A percentile compares a stretch with the other conserved stretches of the same genome.
Conservation (phyloP, 768 basidiomycete species). For the Omphalotus guepiniiformis region DNA sequence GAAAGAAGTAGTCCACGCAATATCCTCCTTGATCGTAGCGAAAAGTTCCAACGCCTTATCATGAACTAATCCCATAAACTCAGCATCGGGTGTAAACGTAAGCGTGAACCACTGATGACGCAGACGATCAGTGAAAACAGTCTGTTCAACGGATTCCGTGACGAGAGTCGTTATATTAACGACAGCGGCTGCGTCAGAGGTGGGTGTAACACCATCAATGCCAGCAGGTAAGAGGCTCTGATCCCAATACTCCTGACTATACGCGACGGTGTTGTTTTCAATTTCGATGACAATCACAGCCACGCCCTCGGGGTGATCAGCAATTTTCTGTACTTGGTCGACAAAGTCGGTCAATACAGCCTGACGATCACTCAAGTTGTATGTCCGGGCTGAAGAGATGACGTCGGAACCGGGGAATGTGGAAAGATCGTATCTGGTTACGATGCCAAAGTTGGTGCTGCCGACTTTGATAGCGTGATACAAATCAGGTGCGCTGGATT, state of each 20-base stretch:
- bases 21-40: no score
- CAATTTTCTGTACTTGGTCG: not conserved
- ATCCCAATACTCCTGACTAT: no score
- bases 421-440: slow-evolving; percentile 4
- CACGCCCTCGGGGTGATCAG: not conserved
- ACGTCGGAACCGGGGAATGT: not conserved
- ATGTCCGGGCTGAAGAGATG: not conserved
- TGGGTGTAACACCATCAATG: no score
- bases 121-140: slow-evolving; percentile 1
- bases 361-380: not conserved
- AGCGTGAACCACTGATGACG: not conserved
- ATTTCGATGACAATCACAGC: not conserved
- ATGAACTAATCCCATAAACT: no score
- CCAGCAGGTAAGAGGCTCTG: no score
- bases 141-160: not conserved
- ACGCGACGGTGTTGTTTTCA: not conserved
- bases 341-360: not conserved
- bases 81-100: no score
- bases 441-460: slow-evolving; percentile 8
- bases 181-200: no score
- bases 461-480: slow-evolving; percentile 6
- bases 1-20: no score
- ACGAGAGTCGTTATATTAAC: no score
- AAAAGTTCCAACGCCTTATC: no score
- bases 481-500: not conserved